Evolutionary conservation across 805 yeast species (phyloP).

Genomic region (Peterozyma toletana): DNA sequence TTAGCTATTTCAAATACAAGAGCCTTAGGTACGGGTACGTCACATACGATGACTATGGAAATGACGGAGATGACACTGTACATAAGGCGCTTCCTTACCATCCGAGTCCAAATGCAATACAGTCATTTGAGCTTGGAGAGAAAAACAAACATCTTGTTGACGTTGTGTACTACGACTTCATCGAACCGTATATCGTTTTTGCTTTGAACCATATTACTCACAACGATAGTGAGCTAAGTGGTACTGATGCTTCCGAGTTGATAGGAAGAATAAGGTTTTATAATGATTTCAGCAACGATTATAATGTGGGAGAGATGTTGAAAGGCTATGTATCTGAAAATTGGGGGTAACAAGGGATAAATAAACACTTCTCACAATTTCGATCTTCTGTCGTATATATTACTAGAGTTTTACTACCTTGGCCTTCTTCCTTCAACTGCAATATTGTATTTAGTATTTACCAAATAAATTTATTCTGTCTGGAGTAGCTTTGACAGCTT

Average conservation of each 20-base stretch:
- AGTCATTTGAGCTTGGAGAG: constrained; percentile 31
- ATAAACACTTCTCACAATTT: too few relatives aligned
- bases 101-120: constrained; percentile 76
- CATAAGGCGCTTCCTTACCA: constrained; percentile 53
- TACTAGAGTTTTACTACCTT: too few relatives aligned
- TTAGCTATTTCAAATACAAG: constrained; percentile 1
- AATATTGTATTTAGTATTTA: too few relatives aligned
- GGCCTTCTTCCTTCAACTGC: too few relatives aligned
- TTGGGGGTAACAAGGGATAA: too few relatives aligned
- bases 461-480: too few relatives aligned
- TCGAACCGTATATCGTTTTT: constrained; percentile 41
- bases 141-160: constrained; percentile 38
- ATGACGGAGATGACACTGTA: constrained; percentile 79
- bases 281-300: constrained; percentile 28
- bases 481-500: too few relatives aligned
- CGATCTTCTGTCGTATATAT: too few relatives aligned
- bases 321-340: constrained; percentile 28
- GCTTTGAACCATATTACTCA: constrained; percentile 31
- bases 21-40: constrained; percentile 60
- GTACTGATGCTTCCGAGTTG: constrained; percentile 4
- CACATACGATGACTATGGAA: constrained; percentile 79
- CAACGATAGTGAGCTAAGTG: constrained; percentile 4
- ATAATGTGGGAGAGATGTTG: constrained; percentile 35
- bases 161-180: constrained; percentile 74
- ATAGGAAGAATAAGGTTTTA: constrained; percentile 12